Base-by-base conservation (phyloP, 2,329 filamentous ascomycete species). In the Fusarium gaditjirri region DNA sequence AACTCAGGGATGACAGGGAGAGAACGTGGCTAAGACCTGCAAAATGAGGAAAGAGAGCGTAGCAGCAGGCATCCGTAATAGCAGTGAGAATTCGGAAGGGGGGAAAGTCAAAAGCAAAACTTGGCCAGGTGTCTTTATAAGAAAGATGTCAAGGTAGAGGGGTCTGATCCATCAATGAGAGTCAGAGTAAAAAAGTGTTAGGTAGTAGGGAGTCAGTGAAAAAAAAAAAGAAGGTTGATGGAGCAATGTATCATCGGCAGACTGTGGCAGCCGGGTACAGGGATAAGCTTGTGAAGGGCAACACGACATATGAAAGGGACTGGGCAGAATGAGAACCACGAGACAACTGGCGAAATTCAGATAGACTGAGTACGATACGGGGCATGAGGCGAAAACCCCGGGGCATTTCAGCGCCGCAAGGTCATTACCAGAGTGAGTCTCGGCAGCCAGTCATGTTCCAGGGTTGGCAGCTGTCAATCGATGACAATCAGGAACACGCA, bases 41-140 rank as follows among this genome's bases (percentile, higher is more conserved):
- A 55, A 58, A 53, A 61, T 44, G 70, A 71, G 70, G 54, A 55
- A 74, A 62, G 61, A 75, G 71, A 72, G 44, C 49, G 52, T 36
- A 61, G 46, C 52, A 66, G 54, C 46, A 43, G 29, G 49, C 46
- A 43, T 46, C 55, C 59, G 36, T 33, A 33, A 57, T 13, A 16
- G 43, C 38, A 53, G 42, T 46, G 55, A 44, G 46, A 52, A 66
- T 56, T 44, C 16, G 35, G 52, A 68, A n/a, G n/a, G 72, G 41
- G 39, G 41, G 41, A 70, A 65, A 61, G 47, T 41, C 59, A 72
- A 73, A 73, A 76, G 73, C 71, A 76, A 75, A 71, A 62, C 52
- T 38, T 21, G 49, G 59, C 39, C 50, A 54, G 70, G 65, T 58
- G 57, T 65, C 60, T 67, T 62, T 72, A 73, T 68, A 66, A 49